Base-by-base conservation (phyloP, 345 rosid species). In the Sisymbrium irio region DNA sequence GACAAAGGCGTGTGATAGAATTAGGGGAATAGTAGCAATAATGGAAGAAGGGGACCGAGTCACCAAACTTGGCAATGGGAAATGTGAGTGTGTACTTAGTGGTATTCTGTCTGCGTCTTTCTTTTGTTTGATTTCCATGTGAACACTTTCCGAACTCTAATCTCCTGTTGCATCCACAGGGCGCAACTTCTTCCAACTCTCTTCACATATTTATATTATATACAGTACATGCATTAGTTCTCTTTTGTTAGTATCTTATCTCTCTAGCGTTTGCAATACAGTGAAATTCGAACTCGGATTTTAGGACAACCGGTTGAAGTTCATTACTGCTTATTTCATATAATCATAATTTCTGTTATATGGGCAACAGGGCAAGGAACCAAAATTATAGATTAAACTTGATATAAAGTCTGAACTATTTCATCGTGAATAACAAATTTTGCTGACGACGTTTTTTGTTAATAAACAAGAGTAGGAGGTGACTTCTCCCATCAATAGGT, bases 81-180 rank as follows among this genome's bases (percentile, higher is more conserved):
- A 37, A 61, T 65, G 72, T 27, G 66, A 56, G 58, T 56, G 77
- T 27, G 28, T 27, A 39, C 66, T 73, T 73, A 65, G 72, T 56
- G 53, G 72, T 56, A 66, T 65, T 73, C 57, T 73, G 72, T 65
- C 72, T 56, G 66, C 50, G 32, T 65, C 77, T 55, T 65, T 73
- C 71, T 55, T 56, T 44, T 63, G 20, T 63, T 45, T 73, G 49
- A 18, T 65, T 36, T 73, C 65, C 65, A 73, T 49, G 65, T 73
- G 57, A 73, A 56, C 28, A 45, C 65, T 65, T 65, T 17, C 65
- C 50, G 45, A 44, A 45, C 71, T 65, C 71, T 56, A 65, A 44
- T 73, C 49, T 65, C 25, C 27, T 73, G 77, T 57, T 73, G 36
- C 77, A 73, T 57, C 36, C 42, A 57, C 59, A 57, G 66, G 77